Evolutionary conservation across 2,329 filamentous ascomycete genomes (phyloP).

Genomic region (Aspergillus pseudoviridinutans): DNA sequence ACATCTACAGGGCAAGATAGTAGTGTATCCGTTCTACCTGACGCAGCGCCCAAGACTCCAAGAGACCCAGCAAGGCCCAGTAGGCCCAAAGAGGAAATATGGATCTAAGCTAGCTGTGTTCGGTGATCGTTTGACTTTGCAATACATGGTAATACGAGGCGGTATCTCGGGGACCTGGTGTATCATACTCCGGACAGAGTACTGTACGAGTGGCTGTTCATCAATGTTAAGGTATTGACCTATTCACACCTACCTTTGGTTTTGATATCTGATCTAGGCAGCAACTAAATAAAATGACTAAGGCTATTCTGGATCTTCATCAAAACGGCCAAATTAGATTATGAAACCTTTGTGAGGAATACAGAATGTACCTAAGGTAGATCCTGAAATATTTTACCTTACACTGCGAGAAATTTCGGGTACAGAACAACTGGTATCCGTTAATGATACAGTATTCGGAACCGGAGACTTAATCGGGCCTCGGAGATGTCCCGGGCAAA

Average conservation of each 20-base stretch:
- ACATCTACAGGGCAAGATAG: too few species aligned
- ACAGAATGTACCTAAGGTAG: not conserved
- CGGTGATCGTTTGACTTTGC: not conserved
- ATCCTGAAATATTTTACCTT: conserved; percentile 3
- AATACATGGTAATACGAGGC: not conserved
- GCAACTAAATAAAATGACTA: too few species aligned
- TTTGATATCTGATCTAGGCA: not conserved
- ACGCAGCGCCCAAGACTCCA: not conserved
- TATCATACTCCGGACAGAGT: not conserved
- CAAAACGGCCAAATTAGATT: too few species aligned
- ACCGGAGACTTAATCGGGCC: conserved; percentile 16
- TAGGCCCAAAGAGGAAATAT: not conserved
- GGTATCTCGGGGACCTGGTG: not conserved
- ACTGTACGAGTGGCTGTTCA: not conserved
- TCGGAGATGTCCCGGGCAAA: conserved; percentile 16
- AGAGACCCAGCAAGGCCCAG: not conserved
- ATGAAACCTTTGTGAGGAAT: not conserved
- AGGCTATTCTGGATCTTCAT: not conserved
- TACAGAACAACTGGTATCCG: not conserved
- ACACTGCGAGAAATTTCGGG: not conserved
- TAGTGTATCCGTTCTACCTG: not conserved
- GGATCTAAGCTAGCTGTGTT: not conserved
- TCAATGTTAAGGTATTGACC: not conserved
- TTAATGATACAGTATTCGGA: conserved; percentile 12
- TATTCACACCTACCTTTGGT: not conserved